These are phyloP conservation scores for Rhododendron vialii DNA, from an alignment of 148 eudicot genomes.

Conservation along the genomic window DNA sequence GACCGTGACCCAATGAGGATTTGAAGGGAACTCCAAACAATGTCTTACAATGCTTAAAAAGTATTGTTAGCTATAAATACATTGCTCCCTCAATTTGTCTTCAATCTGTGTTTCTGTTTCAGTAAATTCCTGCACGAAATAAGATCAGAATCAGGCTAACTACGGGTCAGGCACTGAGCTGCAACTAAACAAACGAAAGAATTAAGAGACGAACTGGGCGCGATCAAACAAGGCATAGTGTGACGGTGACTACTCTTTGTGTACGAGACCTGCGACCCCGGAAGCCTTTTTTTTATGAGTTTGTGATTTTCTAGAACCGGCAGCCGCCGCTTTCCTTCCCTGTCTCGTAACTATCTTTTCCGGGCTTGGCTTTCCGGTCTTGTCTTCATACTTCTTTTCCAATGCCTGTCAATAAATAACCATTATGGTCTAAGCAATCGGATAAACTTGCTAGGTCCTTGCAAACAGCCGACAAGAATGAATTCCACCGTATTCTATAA, in stretches of 20 bases:
- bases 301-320: slow-evolving; percentile 65
- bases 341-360: slow-evolving; percentile 59
- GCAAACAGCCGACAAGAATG: background rate
- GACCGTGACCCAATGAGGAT: background rate
- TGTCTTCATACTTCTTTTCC: slow-evolving; percentile 69
- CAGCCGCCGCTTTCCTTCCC: slow-evolving; percentile 42
- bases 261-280: background rate
- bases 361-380: slow-evolving; percentile 66
- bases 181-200: background rate
- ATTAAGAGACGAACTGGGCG: background rate
- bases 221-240: background rate
- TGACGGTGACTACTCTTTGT: background rate
- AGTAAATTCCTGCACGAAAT: background rate
- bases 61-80: background rate
- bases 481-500: background rate
- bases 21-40: background rate
- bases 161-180: background rate
- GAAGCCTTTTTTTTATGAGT: background rate
- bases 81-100: background rate
- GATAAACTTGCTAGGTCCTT: background rate
- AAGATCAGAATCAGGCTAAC: background rate
- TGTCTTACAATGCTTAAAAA: background rate
- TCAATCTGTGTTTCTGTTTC: background rate
- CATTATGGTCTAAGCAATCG: background rate
- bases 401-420: slow-evolving; percentile 39